A percentile compares a stretch with the other conserved stretches of the same genome.
Evolutionary conservation across 2,329 filamentous ascomycete genomes (phyloP).

Genomic region (Phoma sp.): DNA sequence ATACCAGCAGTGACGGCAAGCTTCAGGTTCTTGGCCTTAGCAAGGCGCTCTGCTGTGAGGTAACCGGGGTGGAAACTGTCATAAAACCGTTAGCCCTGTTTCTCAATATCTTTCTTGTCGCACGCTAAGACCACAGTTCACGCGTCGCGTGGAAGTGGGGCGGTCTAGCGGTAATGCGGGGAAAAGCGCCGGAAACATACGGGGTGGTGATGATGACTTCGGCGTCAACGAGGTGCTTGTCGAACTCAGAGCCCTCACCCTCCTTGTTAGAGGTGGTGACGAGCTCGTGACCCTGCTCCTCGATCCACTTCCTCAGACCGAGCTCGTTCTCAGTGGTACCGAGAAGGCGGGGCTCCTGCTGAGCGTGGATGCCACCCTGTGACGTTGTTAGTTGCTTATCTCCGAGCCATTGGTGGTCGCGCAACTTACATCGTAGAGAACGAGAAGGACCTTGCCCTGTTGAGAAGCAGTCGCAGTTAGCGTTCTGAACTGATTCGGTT

Average conservation of each 20-base stretch:
- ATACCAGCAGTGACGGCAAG: slow-evolving; percentile 96
- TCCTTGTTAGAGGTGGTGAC: slow-evolving; percentile 99
- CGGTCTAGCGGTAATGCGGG: slow-evolving; percentile 34
- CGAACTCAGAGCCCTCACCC: slow-evolving; percentile 88
- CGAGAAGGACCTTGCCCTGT: slow-evolving; percentile 94
- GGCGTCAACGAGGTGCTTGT: slow-evolving; percentile 93
- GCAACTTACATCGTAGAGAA: slow-evolving; percentile 83
- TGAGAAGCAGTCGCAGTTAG: slow-evolving; percentile 69
- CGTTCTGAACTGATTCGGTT: slow-evolving; percentile 62
- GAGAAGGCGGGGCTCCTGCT: slow-evolving; percentile 85
- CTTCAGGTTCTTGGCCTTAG: slow-evolving; percentile 99
- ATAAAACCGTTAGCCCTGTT: slow-evolving; percentile 7
- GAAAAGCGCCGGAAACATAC: slow-evolving; percentile 58
- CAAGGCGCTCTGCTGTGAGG: slow-evolving; percentile 92
- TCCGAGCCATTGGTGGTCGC: slow-evolving; percentile 14
- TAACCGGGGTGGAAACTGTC: slow-evolving; percentile 95
- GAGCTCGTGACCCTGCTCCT: slow-evolving; percentile 94
- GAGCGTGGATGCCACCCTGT: slow-evolving; percentile 80
- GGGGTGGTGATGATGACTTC: slow-evolving; percentile 99
- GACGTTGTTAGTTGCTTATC: slow-evolving; percentile 27
- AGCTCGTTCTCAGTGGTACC: slow-evolving; percentile 99
- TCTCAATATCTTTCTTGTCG: background rate
- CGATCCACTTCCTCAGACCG: slow-evolving; percentile 94
- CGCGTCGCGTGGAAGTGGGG: slow-evolving; percentile 34
- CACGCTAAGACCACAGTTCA: slow-evolving; percentile 12